Base-by-base conservation (phyloP, 345 rosid genomes). In the Salix koriyanagi region DNA sequence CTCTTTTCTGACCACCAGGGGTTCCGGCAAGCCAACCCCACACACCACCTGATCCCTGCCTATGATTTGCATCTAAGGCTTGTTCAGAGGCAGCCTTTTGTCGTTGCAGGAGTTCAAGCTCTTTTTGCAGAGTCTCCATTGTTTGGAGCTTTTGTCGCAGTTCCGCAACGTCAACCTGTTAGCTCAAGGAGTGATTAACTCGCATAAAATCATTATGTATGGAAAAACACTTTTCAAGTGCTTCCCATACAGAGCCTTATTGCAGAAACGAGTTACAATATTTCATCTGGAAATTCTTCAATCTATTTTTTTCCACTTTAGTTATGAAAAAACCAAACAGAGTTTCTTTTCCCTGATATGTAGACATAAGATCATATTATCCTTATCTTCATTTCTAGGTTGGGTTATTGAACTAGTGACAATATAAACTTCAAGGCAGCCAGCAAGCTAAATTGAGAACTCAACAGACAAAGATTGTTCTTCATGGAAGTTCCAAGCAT, bases 21-120 rank as follows among this genome's bases (percentile, higher is more conserved):
- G 88, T 62, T 78, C 99, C 98, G 0, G 97, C 96, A 26, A 96
- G 91, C 99, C 99, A 96, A 58, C 97, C 92, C 99, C 99, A 96
- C 73, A 96, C 91, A 4, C 99, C 94, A 52, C 97, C 90, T 0
- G 99, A 94, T 74, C 92, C 80, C 79, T 94, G 97, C 84, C 87
- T 84, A 76, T 84, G 87, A 82, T 85, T 92, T 65, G 97, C 91
- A 23, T 81, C 86, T 42, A 89, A 78, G 68, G 90, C 94, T 5
- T 96, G 89, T 84, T 92, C 99, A 1, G 99, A 94, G 19, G 96
- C 96, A 15, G 99, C 99, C 84, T 91, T 92, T 80, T 96, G 99
- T 46, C 98, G 91, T 82, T 86, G 95, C 23, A 96, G 90, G 66
- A 94, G 97, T 76, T 94, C 98, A 0, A 94, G 92, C 79, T 94